phyloP scores from a whole-genome alignment of 2,329 filamentous ascomycete species.

The Fusarium euwallaceae region DNA sequence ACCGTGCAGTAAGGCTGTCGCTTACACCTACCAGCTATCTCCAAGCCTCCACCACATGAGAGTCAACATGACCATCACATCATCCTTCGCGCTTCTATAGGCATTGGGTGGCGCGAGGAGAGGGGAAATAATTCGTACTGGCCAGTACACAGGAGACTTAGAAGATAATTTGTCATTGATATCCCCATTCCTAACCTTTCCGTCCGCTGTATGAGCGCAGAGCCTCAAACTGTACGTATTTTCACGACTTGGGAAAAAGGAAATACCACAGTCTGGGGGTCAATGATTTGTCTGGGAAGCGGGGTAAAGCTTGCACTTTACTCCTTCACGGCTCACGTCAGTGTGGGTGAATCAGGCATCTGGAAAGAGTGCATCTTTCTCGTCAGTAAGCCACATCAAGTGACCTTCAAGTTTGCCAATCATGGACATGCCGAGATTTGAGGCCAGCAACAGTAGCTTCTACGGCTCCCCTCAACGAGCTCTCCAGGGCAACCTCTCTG shows the following conservation, averaged over 20 bases:
- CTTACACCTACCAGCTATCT: not conserved
- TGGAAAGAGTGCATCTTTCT: not conserved
- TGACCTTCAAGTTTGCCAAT: not conserved
- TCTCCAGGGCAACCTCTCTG: not conserved
- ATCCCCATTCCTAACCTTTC: not conserved
- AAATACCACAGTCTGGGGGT: not conserved
- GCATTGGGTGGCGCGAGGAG: not conserved
- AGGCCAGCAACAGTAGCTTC: not conserved
- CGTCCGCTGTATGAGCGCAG: not conserved
- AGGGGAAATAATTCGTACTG: not conserved
- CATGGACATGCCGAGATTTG: not conserved
- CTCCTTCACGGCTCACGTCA: not conserved
- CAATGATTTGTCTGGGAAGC: not conserved
- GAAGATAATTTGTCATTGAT: not conserved
- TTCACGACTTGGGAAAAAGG: not conserved
- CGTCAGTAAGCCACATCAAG: not conserved
- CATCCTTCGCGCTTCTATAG: not conserved
- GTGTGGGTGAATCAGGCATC: not conserved
- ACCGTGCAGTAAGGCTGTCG: not conserved
- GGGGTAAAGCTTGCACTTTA: not conserved
- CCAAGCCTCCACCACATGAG: not conserved
- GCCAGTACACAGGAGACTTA: not conserved
- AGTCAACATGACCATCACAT: not conserved
- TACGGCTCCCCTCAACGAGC: not conserved
- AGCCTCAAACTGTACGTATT: not conserved